Conservation (phyloP, 139 green algal species). For the Ostreobium quekettii region DNA sequence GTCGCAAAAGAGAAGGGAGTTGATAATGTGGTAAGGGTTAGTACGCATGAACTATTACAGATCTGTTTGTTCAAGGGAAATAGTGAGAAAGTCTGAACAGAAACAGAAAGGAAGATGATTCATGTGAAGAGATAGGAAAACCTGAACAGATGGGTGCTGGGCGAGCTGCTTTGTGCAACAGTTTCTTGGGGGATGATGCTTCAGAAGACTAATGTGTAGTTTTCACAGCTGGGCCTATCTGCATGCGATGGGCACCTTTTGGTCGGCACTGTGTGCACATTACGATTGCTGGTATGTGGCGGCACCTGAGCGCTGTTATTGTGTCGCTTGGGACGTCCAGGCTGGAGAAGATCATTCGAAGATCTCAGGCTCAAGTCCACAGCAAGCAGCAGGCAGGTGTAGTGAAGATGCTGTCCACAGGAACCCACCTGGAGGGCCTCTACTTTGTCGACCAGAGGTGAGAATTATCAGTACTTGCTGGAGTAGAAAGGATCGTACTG, state of each 20-base stretch:
- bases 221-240: background rate
- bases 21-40: constrained; percentile 34
- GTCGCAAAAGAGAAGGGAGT: constrained; percentile 29
- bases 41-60: too few relatives aligned
- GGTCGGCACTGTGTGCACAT: background rate
- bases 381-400: background rate
- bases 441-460: constrained; percentile 17
- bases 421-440: constrained; percentile 7
- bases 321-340: too few relatives aligned
- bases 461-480: too few relatives aligned
- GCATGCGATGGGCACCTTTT: background rate
- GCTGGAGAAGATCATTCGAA: constrained; percentile 20
- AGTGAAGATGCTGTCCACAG: background rate
- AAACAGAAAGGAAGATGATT: background rate
- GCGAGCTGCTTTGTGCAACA: background rate
- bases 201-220: background rate
- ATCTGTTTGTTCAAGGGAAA: background rate
- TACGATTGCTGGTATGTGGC: too few relatives aligned
- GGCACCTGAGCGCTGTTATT: background rate
- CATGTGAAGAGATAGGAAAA: too few relatives aligned
- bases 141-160: background rate
- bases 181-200: background rate
- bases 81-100: background rate
- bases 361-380: background rate
- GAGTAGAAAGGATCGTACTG: too few relatives aligned